A percentile compares a stretch with the other conserved stretches of the same genome.
These are phyloP conservation scores for Macrolepiota dolichaula DNA, from an alignment of 768 basidiomycete genomes.

Conservation along the genomic window DNA sequence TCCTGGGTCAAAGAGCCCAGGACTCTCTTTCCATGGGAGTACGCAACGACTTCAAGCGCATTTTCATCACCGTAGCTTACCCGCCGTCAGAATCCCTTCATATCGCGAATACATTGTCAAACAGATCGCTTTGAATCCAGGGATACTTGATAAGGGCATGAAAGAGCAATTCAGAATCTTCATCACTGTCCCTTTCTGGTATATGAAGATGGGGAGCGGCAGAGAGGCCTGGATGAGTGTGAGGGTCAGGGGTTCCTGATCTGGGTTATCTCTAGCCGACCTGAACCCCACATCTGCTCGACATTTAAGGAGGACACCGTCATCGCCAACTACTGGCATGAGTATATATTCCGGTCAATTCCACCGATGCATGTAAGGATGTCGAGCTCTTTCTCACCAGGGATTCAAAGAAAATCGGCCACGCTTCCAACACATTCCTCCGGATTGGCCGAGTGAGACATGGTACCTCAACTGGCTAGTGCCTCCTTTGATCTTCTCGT, in stretches of 20 bases:
- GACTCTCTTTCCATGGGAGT: conserved; percentile 34
- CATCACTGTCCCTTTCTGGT: background rate
- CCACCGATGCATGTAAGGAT: too few relatives aligned
- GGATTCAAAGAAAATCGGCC: background rate
- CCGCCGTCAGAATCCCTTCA: background rate
- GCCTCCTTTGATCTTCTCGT: background rate
- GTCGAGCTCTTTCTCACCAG: too few relatives aligned
- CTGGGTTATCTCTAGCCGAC: too few relatives aligned
- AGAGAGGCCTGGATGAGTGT: too few relatives aligned
- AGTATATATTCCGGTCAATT: background rate
- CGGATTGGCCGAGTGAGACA: too few relatives aligned
- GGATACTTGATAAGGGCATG: background rate
- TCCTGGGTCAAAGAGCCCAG: background rate
- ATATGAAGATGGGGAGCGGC: background rate
- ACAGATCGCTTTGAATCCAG: background rate
- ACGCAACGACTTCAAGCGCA: too few relatives aligned
- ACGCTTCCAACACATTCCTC: background rate
- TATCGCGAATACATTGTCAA: background rate
- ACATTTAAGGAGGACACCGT: too few relatives aligned
- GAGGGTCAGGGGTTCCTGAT: too few relatives aligned
- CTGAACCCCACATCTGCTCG: too few relatives aligned
- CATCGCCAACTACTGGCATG: background rate
- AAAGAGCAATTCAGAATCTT: background rate
- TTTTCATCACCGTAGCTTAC: background rate
- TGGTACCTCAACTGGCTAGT: background rate